A percentile compares a stretch with the other conserved stretches of the same genome.
Evolutionary conservation across 202 grass and related monocot genomes (phyloP).

Genomic region (Setaria italica): DNA sequence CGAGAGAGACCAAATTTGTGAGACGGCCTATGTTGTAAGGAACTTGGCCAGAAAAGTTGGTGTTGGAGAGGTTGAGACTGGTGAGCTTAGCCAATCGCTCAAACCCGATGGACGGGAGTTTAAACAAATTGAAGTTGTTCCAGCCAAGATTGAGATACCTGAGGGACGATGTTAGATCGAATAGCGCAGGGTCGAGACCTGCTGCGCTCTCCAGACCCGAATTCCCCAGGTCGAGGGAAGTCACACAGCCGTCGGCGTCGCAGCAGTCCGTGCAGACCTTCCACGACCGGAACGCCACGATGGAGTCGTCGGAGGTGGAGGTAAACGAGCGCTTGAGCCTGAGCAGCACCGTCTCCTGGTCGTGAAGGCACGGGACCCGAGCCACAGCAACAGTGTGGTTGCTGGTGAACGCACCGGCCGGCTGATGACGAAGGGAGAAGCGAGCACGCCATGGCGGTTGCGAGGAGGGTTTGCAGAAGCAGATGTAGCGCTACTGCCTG

Average conservation of each 20-base stretch:
- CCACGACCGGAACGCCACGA: slow-evolving; percentile 33
- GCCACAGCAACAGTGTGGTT: not conserved
- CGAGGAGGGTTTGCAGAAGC: not conserved
- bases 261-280: slow-evolving; percentile 50
- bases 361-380: not conserved
- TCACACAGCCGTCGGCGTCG: slow-evolving; percentile 26
- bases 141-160: slow-evolving; percentile 47
- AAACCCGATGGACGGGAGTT: slow-evolving; percentile 41
- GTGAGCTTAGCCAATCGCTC: slow-evolving; percentile 47
- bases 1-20: slow-evolving; percentile 29
- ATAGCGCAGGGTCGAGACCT: slow-evolving; percentile 29
- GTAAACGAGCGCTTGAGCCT: slow-evolving; percentile 49
- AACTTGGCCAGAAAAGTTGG: slow-evolving; percentile 40
- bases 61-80: slow-evolving; percentile 58
- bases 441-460: not conserved
- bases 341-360: slow-evolving; percentile 27
- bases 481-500: not conserved
- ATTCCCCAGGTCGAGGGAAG: slow-evolving; percentile 37
- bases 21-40: slow-evolving; percentile 47
- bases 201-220: slow-evolving; percentile 2
- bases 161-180: slow-evolving; percentile 22
- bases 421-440: not conserved
- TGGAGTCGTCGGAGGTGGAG: not conserved
- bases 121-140: slow-evolving; percentile 39
- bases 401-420: not conserved